phyloP scores from a whole-genome alignment of 2,329 filamentous ascomycete species.

The Beauveria medogensis region DNA sequence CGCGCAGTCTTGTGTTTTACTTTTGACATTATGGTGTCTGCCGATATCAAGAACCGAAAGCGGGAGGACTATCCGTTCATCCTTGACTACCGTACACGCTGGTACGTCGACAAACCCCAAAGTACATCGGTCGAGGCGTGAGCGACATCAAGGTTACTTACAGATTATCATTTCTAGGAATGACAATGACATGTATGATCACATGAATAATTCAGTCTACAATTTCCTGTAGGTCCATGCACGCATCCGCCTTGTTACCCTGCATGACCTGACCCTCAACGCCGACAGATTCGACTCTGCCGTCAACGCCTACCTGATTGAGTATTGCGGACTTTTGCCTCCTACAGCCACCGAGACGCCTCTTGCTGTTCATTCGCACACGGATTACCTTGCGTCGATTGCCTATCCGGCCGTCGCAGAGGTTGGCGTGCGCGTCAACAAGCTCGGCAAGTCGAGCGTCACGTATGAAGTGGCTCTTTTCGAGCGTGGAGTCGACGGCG shows the following conservation, averaged over 20 bases:
- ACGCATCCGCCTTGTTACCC: background rate
- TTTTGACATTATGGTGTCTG: constrained; percentile 6
- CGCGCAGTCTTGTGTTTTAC: no score
- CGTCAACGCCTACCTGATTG: constrained; percentile 81
- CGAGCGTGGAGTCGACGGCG: constrained; percentile 60
- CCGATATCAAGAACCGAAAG: constrained; percentile 49
- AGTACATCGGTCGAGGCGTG: constrained; percentile 13
- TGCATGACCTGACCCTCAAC: background rate
- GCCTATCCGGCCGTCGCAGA: constrained; percentile 78
- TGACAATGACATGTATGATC: constrained; percentile 92
- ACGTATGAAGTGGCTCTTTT: constrained; percentile 88
- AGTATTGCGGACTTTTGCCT: constrained; percentile 66
- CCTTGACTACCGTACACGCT: constrained; percentile 79
- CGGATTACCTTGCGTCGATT: constrained; percentile 75
- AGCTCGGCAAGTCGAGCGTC: constrained; percentile 77
- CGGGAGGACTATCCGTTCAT: constrained; percentile 69
- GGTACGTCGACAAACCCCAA: constrained; percentile 40
- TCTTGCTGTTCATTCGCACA: constrained; percentile 77
- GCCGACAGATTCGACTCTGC: constrained; percentile 68
- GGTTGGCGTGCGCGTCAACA: constrained; percentile 72
- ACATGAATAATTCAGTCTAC: constrained; percentile 88
- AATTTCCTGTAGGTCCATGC: constrained; percentile 54
- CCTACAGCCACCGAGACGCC: constrained; percentile 64
- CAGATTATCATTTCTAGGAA: constrained; percentile 44
- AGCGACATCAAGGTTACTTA: background rate